Base-by-base conservation (phyloP, 2,329 filamentous ascomycete genomes). In the Aspergillus sp. region DNA sequence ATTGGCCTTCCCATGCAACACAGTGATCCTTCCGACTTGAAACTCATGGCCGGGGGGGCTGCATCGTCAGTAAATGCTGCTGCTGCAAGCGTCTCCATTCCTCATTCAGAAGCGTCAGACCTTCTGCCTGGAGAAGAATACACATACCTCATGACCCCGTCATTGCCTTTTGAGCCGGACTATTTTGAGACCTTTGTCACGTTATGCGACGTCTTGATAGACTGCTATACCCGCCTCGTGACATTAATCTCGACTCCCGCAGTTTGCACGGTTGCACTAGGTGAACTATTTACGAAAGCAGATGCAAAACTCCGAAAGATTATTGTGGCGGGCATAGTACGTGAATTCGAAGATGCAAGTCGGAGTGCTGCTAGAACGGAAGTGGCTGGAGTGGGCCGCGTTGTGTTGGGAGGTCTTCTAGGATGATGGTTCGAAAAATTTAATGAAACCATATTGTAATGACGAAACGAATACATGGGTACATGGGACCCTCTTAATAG, bases 101-200 rank as follows among this genome's bases (percentile, higher is more conserved):
- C 76, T 27, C 69, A 75, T 55, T 82, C 81, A 51, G 84, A 82
- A 61, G 76, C 76, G 55, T 76, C 70, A 7, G 90, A 91, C 62
- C 81, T 91, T 23, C 78, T 90, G 1, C 88, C 90, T 0, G 91
- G 92, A 39, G 92, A 96, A 70, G 91, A 96, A 68, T 99, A 97
- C 73, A 86, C 87, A 0, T 88, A 93, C 72, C 82, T 99, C 2
- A 82, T 97, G 19, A 98, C 93, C n/a, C 95, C 95, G 0, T 89
- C 87, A 15, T 78, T 99, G 48, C 95, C 95, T 0, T 99, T 99
- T 70, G 93, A 98, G 63, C 95, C 95, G 0, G 95, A 99, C 75
- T 99, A 96, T 69, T 95, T 93, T 74, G 92, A 96, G 77, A 97
- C 93, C 0, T 98, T 98, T 77, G 89, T 92, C 14, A 97, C 95